These are phyloP conservation scores for Trichoderma harzianum DNA, from an alignment of 2,329 filamentous ascomycete species.

Conservation along the genomic window DNA sequence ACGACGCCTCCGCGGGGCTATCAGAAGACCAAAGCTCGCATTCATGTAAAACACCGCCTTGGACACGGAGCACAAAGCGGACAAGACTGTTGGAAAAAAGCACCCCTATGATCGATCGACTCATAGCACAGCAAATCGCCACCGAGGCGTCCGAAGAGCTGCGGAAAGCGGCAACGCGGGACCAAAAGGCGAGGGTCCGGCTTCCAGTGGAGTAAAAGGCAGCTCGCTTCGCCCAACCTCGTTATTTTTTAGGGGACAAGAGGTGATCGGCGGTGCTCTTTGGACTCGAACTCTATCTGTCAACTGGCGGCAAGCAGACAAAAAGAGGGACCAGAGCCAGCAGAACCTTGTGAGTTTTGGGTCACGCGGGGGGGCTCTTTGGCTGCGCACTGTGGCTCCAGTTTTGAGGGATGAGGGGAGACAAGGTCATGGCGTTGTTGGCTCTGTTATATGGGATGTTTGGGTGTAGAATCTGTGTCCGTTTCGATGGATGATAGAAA, in stretches of 20 bases:
- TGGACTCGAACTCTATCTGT: slow-evolving; percentile 15
- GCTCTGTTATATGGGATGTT: neutral
- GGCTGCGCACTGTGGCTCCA: slow-evolving; percentile 6
- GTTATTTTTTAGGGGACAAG: slow-evolving; percentile 2
- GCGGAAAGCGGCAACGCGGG: neutral
- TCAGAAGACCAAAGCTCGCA: neutral
- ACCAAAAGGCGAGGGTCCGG: neutral
- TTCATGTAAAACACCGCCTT: neutral
- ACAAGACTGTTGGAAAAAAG: neutral
- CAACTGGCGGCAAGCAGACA: neutral
- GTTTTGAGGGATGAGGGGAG: neutral
- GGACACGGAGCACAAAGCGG: neutral
- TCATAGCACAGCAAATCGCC: neutral
- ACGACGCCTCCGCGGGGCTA: slow-evolving; percentile 3
- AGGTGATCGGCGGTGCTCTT: slow-evolving; percentile 10
- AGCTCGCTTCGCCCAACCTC: slow-evolving; percentile 11
- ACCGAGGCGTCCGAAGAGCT: slow-evolving; percentile 5
- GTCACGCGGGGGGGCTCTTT: slow-evolving; percentile 1
- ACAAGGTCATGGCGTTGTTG: neutral
- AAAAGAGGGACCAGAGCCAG: neutral
- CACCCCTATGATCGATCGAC: neutral
- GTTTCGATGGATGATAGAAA: neutral
- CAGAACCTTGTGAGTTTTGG: neutral
- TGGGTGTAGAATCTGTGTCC: neutral
- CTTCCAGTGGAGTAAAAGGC: neutral